Evolutionary conservation across 169 alveolate genomes (phyloP).

Genomic region (Cryptosporidium ubiquitum): DNA sequence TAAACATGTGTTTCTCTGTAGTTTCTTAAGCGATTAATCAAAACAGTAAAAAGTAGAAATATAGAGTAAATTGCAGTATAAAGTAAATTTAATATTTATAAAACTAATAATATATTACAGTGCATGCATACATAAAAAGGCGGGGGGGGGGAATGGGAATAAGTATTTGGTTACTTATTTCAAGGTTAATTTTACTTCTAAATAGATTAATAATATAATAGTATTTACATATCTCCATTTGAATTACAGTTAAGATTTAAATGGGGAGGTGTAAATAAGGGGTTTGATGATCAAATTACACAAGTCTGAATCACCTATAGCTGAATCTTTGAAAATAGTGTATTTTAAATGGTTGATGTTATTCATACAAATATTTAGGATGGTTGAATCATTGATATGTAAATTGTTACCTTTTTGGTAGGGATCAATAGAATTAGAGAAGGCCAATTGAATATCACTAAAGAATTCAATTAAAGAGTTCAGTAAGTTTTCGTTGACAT

Average conservation of each 20-base stretch:
- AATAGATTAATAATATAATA: no score
- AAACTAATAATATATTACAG: no score
- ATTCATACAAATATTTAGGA: neutral
- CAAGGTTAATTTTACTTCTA: no score
- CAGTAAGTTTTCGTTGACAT: neutral
- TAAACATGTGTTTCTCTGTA: no score
- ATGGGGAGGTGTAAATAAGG: neutral
- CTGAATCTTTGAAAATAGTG: neutral
- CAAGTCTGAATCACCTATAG: neutral
- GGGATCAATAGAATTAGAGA: neutral
- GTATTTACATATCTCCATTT: neutral
- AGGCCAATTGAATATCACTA: neutral
- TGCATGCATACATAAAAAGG: no score
- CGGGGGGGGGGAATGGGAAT: no score
- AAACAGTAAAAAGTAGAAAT: no score
- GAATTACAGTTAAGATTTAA: neutral
- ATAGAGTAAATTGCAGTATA: no score
- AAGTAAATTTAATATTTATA: no score
- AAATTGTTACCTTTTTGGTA: neutral
- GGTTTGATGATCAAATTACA: slow-evolving; percentile 43
- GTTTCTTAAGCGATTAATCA: no score
- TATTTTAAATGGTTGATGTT: neutral
- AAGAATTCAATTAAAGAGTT: neutral
- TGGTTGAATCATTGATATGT: neutral
- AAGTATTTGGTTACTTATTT: no score